Evolutionary conservation across 345 rosid species (phyloP).

Genomic region (Cochlearia excelsa): DNA sequence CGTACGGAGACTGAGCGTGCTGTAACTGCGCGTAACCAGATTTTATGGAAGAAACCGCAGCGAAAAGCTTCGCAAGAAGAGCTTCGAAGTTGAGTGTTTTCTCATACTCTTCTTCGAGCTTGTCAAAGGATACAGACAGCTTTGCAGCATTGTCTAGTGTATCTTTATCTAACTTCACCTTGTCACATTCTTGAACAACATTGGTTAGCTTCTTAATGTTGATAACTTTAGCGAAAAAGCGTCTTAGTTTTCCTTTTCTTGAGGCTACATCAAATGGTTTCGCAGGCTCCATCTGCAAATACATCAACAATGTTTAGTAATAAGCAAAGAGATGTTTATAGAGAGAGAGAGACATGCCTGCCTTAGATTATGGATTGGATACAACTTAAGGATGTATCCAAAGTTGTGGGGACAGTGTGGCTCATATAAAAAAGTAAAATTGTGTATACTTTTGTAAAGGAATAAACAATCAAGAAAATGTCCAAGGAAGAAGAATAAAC

Average conservation of each 20-base stretch:
- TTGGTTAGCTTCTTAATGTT: slow-evolving; percentile 54
- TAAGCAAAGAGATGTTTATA: slow-evolving; percentile 20
- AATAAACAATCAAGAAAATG: slow-evolving; percentile 32
- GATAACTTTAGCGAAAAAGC: slow-evolving; percentile 68
- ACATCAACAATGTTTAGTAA: slow-evolving; percentile 24
- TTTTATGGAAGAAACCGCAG: slow-evolving; percentile 69
- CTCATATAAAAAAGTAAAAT: slow-evolving; percentile 3
- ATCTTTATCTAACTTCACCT: slow-evolving; percentile 38
- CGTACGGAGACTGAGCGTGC: slow-evolving; percentile 77
- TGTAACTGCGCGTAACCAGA: slow-evolving; percentile 80
- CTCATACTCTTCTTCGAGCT: slow-evolving; percentile 44
- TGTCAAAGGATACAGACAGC: slow-evolving; percentile 48
- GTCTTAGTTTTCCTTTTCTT: slow-evolving; percentile 60
- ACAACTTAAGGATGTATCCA: slow-evolving; percentile 27
- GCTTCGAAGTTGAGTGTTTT: slow-evolving; percentile 54
- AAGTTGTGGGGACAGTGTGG: slow-evolving; percentile 36
- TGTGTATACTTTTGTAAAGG: background rate
- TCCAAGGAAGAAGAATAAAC: slow-evolving; percentile 42
- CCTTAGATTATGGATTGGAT: slow-evolving; percentile 20
- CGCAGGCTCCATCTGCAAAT: slow-evolving; percentile 70
- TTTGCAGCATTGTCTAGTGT: slow-evolving; percentile 30
- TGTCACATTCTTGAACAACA: slow-evolving; percentile 54
- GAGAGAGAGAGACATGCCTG: slow-evolving; percentile 1
- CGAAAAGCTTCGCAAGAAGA: slow-evolving; percentile 65
- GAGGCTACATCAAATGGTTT: slow-evolving; percentile 52